Evolutionary conservation across 2,329 filamentous ascomycete species (phyloP).

Genomic region (Simplicillium aogashimaense): DNA sequence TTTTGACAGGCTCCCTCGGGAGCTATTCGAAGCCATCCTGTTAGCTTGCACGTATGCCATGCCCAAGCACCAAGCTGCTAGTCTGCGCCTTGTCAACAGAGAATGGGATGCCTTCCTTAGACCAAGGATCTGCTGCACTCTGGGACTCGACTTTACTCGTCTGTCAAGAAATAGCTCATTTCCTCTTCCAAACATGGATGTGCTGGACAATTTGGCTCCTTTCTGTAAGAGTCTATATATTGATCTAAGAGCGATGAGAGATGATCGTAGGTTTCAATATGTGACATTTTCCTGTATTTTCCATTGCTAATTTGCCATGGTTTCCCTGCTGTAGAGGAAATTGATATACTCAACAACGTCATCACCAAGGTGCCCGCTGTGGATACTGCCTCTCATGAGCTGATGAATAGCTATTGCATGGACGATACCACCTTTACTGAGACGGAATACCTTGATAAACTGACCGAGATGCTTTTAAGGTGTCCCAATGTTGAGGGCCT

Average conservation of each 20-base stretch:
- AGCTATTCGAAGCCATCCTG: constrained; percentile 13
- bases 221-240: constrained; percentile 40
- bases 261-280: constrained; percentile 26
- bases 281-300: not conserved
- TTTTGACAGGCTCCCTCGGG: too few species aligned
- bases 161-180: constrained; percentile 26
- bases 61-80: constrained; percentile 33
- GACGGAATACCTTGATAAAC: constrained; percentile 29
- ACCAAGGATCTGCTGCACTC: constrained; percentile 33
- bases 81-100: constrained; percentile 37
- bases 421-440: constrained; percentile 38
- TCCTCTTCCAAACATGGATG: constrained; percentile 22
- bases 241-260: constrained; percentile 42
- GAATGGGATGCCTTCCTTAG: constrained; percentile 36
- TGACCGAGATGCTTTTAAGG: constrained; percentile 32
- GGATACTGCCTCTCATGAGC: constrained; percentile 30
- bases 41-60: constrained; percentile 27
- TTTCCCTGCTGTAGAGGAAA: constrained; percentile 29
- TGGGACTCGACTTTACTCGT: constrained; percentile 40
- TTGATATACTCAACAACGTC: constrained; percentile 33
- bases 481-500: constrained; percentile 34
- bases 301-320: not conserved
- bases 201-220: not conserved
- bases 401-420: constrained; percentile 38
- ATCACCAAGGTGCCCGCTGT: constrained; percentile 36